Evolutionary conservation across 176 grass and related monocot species (phyloP).

Genomic region (Bonia amplexicaulis): DNA sequence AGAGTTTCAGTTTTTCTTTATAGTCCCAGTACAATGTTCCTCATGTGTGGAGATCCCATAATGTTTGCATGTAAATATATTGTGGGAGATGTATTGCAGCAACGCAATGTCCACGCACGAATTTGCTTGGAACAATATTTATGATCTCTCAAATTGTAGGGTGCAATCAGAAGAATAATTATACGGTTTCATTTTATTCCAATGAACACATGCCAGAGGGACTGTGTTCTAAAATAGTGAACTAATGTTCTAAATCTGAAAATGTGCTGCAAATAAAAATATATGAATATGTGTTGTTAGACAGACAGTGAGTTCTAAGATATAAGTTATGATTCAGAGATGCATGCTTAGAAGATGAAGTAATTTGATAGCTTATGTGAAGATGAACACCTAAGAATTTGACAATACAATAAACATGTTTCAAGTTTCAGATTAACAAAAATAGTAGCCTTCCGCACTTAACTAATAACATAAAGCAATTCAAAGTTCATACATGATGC

Average conservation of each 20-base stretch:
- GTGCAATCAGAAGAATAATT: too few species aligned
- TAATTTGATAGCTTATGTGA: neutral
- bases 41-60: too few species aligned
- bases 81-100: too few species aligned
- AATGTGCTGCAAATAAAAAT: neutral
- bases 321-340: neutral
- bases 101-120: too few species aligned
- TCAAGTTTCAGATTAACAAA: neutral
- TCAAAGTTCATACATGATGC: neutral
- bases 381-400: neutral
- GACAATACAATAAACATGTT: neutral
- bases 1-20: too few species aligned
- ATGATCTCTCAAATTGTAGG: too few species aligned
- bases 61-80: too few species aligned
- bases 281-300: neutral
- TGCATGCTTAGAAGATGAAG: neutral
- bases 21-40: too few species aligned
- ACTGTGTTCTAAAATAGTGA: too few species aligned
- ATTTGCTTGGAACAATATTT: too few species aligned
- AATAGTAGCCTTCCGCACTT: neutral
- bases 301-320: neutral
- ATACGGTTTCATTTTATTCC: too few species aligned
- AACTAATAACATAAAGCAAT: neutral
- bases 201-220: too few species aligned
- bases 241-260: neutral